These are phyloP conservation scores for Retiboletus flavoniger DNA, from an alignment of 1,284 basidiomycete genomes.

Conservation along the genomic window DNA sequence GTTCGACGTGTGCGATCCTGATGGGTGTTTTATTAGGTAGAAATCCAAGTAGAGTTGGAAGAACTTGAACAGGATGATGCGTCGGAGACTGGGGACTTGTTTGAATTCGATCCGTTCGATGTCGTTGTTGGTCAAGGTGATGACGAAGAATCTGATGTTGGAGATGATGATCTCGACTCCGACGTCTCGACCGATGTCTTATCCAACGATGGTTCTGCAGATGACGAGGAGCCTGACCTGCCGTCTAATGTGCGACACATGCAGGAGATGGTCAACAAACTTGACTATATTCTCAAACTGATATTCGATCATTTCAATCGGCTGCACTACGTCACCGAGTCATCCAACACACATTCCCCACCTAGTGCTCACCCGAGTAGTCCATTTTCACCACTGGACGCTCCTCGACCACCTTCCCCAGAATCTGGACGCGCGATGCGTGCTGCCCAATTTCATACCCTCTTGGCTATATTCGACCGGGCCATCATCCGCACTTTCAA, in stretches of 20 bases:
- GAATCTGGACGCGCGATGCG: constrained; percentile 42
- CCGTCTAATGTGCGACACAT: constrained; percentile 65
- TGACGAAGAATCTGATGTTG: constrained; percentile 56
- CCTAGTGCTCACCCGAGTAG: constrained; percentile 9
- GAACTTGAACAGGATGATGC: constrained; percentile 76
- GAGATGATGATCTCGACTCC: constrained; percentile 49
- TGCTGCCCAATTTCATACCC: constrained; percentile 75
- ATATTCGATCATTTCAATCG: constrained; percentile 81
- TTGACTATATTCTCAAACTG: constrained; percentile 85
- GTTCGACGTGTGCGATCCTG: neutral
- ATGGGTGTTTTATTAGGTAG: constrained; percentile 60
- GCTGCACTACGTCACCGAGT: constrained; percentile 36
- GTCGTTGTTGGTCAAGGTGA: constrained; percentile 70
- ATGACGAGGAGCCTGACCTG: constrained; percentile 46
- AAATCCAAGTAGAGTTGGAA: constrained; percentile 95
- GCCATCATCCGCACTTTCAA: constrained; percentile 94
- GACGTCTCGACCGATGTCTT: constrained; percentile 61
- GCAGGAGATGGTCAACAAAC: constrained; percentile 84
- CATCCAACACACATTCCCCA: constrained; percentile 10
- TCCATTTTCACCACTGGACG: constrained; percentile 32
- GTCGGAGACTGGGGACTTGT: constrained; percentile 61
- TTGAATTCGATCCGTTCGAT: constrained; percentile 84
- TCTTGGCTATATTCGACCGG: constrained; percentile 91
- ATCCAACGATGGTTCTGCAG: constrained; percentile 63
- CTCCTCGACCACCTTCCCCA: constrained; percentile 28